Base-by-base conservation (phyloP, 495 filamentous ascomycete genomes). In the Friedmanniomyces simplex region DNA sequence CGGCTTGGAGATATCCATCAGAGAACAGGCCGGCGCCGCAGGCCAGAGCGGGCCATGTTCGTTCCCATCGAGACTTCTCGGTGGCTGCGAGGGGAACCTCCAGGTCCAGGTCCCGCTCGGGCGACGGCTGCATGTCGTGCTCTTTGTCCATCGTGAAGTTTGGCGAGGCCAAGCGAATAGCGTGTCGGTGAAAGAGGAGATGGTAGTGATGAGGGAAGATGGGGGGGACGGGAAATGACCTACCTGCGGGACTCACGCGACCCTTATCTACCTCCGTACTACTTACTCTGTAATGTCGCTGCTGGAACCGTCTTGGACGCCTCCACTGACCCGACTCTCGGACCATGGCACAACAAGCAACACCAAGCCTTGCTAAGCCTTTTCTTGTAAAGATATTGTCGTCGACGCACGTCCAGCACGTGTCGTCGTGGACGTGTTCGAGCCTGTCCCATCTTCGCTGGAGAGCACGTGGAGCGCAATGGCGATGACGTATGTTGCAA, bases 11-110 rank as follows among this genome's bases (percentile, higher is more conserved):
- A 68, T 95, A 95, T 13, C 90, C 90, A 68, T 96, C 90, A 18
- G 86, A 89, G 69, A 94, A 95, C 2, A 95, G 75, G 60, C 90
- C 90, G 42, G 90, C 87, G 57, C 90, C 90, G 63, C 89, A 95
- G 48, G 89, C 89, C 50, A 93, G 81, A 0, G 78, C 79, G 14
- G 81, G 82, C 79, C 80, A 83, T 48, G 77, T 74, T 51, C 80
- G 75, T 58, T 85, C 77, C 81, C 81, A 83, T 50, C 73, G 73
- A 39, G 69, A 63, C 59, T 82, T 82, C 52, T 10, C 60, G 54
- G 54, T 72, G 53, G 63, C 43, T 12, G 43, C 55, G 30, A 65
- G 7, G n/a, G 52, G 48, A 13, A n/a, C 42, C 5, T 49, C 46
- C 3, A 25, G 5, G 46, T 49, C 46, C 3, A 25, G 5, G 46